phyloP scores from a whole-genome alignment of 306 rosid species.

The Carpinus fangiana region DNA sequence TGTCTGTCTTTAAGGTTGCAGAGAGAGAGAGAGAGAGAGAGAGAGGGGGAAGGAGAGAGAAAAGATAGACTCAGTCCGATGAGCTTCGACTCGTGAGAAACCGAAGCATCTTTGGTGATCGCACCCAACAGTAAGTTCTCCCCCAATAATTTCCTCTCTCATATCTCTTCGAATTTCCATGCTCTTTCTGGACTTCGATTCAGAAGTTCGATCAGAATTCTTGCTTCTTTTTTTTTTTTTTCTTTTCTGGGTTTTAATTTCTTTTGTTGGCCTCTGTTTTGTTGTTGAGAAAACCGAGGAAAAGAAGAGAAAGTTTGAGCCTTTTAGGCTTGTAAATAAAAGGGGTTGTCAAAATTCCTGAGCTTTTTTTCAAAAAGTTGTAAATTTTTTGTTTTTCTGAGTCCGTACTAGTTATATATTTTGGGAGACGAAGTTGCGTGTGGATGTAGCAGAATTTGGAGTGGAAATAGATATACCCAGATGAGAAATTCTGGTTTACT shows the following conservation, averaged over 20 bases:
- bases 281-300: slow-evolving; percentile 23
- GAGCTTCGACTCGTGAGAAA: slow-evolving; percentile 37
- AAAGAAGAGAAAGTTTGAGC: slow-evolving; percentile 9
- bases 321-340: slow-evolving; percentile 26
- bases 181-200: slow-evolving; percentile 4
- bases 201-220: slow-evolving; percentile 19
- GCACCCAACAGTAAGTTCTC: slow-evolving; percentile 36
- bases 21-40: slow-evolving; percentile 32
- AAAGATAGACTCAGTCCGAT: slow-evolving; percentile 40
- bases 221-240: too few species aligned
- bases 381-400: background rate
- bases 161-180: slow-evolving; percentile 15
- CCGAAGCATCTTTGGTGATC: slow-evolving; percentile 24
- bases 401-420: background rate
- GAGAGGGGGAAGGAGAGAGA: slow-evolving; percentile 15
- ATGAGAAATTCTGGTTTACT: slow-evolving; percentile 19
- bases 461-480: slow-evolving; percentile 15
- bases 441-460: slow-evolving; percentile 8
- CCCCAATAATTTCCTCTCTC: slow-evolving; percentile 9
- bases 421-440: background rate
- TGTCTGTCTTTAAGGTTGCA: slow-evolving; percentile 62
- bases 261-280: slow-evolving; percentile 19
- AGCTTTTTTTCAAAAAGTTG: background rate
- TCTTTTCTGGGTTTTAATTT: background rate
- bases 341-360: background rate